Evolutionary conservation across 768 basidiomycete species (phyloP), one percentile per base, ranked within the genome.

Genomic region (Fomitopsis serialis): DNA sequence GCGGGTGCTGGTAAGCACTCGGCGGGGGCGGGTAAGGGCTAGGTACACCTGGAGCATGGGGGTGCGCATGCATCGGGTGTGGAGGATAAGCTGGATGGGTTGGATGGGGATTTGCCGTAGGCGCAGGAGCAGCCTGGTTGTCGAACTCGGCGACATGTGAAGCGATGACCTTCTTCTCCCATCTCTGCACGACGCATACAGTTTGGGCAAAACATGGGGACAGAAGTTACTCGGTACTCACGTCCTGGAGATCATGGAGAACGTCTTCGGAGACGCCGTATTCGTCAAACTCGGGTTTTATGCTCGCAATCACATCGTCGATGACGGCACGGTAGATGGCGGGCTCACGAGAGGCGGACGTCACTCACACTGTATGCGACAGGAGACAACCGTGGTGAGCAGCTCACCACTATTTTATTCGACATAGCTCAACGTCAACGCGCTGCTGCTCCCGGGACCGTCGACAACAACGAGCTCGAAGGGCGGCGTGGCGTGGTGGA

Each of bases 321-420:
- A 99, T 98, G 71, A 99, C 89, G 54, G 82, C 70, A 59, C 96
- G 90, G 72, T 99, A 99, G 63, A 92, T 89, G 61, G 71, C 65
- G 67, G 93, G 93, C 93, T 95, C 84, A 81, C 79, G 54, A 60
- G 58, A 46, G 72, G 66, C 50, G 43, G 32, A 52, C 24, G 56
- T 58, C 59, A 58, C 60, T 50, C 60, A 49, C 29, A 6, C 35
- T 45, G 55, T 21, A 75, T 78, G 81, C 78, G 75, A 78, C 72
- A 56, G 68, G 69, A 73, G 70, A 72, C 71, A 72, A 72, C 72
- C 77, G 72, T 75, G 70, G 80, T 79, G 83, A 81, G 79, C 75
- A 83, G 87, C 89, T 90, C 81, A 94, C 92, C 85, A 96, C 93
- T 78, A 93, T 92, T 79, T 95, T 95, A 87, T 96, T 96, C 56